Base-by-base conservation (phyloP, 2,329 filamentous ascomycete species). In the Ceratocystis diversiconidia region DNA sequence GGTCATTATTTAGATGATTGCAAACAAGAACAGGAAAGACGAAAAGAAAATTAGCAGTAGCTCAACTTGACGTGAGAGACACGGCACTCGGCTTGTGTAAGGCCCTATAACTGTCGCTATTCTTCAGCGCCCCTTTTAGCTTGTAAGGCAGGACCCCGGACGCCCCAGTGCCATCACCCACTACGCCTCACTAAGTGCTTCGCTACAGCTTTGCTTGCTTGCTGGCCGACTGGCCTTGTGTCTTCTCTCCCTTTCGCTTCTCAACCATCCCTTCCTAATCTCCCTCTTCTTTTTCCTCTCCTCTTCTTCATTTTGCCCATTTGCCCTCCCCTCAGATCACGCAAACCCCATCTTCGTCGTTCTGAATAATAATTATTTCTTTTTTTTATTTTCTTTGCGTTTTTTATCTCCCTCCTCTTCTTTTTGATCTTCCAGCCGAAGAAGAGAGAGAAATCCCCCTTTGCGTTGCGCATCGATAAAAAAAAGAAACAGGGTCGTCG, bases 271-370 rank as follows among this genome's bases (percentile, higher is more conserved):
- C 52, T 62, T 61, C 25, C 41, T 41, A 41, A 41, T 41, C 60
- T 43, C 61, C 65, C 61, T 62, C 57, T 61, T 36, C 32, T 36
- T 63, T 32, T 19, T 66, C 43, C 43, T 57, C 61, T 66, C 36
- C 28, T 61, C 55, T 32, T 55, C 43, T 48, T 62, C 59, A 55
- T 62, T 52, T 59, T 30, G 60, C 62, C 57, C 44, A 65, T 62
- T 61, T 64, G 63, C 63, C 55, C 28, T 15, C 36, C 36, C 36
- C 36, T 41, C 55, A 36, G 55, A 59, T 59, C 55, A 52, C 44
- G 8, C 62, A 43, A 65, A 41, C 36, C 12, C 43, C 46, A 15
- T 44, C 52, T 32, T 62, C 64, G 63, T 60, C 64, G 44, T 55
- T 41, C 46, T 65, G 60, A 41, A 44, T 55, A 50, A 65, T 65